Evolutionary conservation across 768 basidiomycete species (phyloP).

Genomic region (Leccinum arenicola): DNA sequence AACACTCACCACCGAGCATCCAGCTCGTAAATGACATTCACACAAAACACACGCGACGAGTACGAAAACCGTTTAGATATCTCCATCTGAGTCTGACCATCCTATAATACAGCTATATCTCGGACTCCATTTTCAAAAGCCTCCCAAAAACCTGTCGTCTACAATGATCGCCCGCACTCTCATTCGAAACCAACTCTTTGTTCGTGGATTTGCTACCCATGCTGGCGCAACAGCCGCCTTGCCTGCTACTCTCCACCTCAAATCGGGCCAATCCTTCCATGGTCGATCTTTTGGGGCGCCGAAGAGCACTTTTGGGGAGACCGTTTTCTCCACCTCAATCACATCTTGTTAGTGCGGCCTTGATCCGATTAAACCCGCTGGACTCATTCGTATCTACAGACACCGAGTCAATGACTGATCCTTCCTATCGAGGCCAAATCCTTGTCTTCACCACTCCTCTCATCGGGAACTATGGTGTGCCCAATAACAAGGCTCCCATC

Average conservation of each 20-base stretch:
- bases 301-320: slow-evolving; percentile 89
- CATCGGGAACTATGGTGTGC: slow-evolving; percentile 98
- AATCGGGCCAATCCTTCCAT: slow-evolving; percentile 88
- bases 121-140: slow-evolving; percentile 48
- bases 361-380: slow-evolving; percentile 7
- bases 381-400: slow-evolving; percentile 48
- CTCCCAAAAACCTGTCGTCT: slow-evolving; percentile 25
- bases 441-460: slow-evolving; percentile 98
- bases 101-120: slow-evolving; percentile 63
- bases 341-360: slow-evolving; percentile 75
- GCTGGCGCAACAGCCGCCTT: slow-evolving; percentile 43
- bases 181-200: slow-evolving; percentile 45
- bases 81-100: slow-evolving; percentile 21
- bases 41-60: slow-evolving; percentile 88
- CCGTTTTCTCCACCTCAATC: slow-evolving; percentile 98
- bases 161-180: slow-evolving; percentile 60
- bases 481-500: slow-evolving; percentile 67
- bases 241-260: slow-evolving; percentile 88
- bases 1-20: slow-evolving; percentile 15
- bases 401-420: slow-evolving; percentile 99
- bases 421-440: slow-evolving; percentile 97
- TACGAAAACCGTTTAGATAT: slow-evolving; percentile 34
- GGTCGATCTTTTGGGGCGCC: slow-evolving; percentile 90
- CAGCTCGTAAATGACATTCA: slow-evolving; percentile 72
- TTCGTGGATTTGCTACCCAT: slow-evolving; percentile 68